A percentile compares a stretch with the other conserved stretches of the same genome.
Conservation (phyloP, 2,329 filamentous ascomycete species). For the Trichoderma semiorbis region DNA sequence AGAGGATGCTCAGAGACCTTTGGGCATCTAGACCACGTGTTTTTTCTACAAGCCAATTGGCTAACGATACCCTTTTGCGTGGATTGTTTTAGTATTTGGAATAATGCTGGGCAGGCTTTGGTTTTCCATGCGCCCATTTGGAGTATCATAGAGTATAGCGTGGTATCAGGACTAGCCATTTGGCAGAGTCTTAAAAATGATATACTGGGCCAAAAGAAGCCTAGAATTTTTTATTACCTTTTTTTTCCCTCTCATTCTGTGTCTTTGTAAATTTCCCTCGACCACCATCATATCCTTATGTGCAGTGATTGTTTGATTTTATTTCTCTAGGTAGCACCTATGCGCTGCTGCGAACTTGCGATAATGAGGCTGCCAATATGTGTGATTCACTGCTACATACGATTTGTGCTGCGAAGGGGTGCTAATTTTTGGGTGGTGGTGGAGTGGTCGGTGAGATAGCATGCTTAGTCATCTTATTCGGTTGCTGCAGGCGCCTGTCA, state of each 20-base stretch:
- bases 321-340: background rate
- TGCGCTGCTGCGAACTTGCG: background rate
- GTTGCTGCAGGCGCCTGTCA: background rate
- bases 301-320: background rate
- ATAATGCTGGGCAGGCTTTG: background rate
- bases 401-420: background rate
- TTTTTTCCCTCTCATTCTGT: background rate
- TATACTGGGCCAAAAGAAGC: background rate
- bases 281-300: fast-evolving
- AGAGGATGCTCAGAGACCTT: background rate
- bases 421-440: background rate
- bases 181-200: conserved; percentile 1
- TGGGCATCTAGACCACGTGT: background rate
- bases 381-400: background rate
- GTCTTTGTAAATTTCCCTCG: background rate
- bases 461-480: background rate
- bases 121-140: background rate
- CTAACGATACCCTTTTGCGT: conserved; percentile 12
- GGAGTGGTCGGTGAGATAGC: background rate
- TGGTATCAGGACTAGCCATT: background rate
- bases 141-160: background rate
- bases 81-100: background rate
- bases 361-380: background rate
- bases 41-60: background rate
- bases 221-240: background rate